phyloP scores from a whole-genome alignment of 257 asterid genomes.

The Ajuga chamaepitys region DNA sequence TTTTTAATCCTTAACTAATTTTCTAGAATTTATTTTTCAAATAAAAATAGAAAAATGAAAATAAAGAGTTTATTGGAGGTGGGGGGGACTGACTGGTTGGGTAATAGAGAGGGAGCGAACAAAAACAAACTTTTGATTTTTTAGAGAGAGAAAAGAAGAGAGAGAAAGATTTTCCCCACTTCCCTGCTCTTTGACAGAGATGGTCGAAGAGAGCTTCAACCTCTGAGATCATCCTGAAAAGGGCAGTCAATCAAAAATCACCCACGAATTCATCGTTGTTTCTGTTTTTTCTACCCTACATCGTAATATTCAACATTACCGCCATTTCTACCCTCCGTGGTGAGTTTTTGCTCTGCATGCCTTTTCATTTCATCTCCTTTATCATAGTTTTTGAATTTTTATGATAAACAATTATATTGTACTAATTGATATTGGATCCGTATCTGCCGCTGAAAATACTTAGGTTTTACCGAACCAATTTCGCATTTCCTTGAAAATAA shows the following conservation, averaged over 20 bases:
- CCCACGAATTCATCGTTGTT: slow-evolving; percentile 9
- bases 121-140: slow-evolving; percentile 19
- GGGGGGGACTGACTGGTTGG: slow-evolving; percentile 5
- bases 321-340: slow-evolving; percentile 14
- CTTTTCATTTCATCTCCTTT: slow-evolving; percentile 21
- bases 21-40: background rate
- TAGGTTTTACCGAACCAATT: too few relatives aligned
- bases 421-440: too few relatives aligned
- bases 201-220: slow-evolving; percentile 72
- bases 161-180: slow-evolving; percentile 29
- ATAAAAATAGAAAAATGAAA: slow-evolving; percentile 3
- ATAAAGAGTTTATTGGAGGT: slow-evolving; percentile 11
- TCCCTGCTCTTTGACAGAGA: slow-evolving; percentile 64
- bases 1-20: background rate
- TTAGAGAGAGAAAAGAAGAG: slow-evolving; percentile 40
- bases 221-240: slow-evolving; percentile 86
- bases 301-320: slow-evolving; percentile 10
- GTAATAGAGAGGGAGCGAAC: slow-evolving; percentile 14
- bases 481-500: slow-evolving; percentile 7
- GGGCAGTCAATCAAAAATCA: slow-evolving; percentile 52
- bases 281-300: background rate
- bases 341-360: slow-evolving; percentile 26
- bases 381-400: too few relatives aligned
- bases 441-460: too few relatives aligned
- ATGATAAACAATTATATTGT: too few relatives aligned